Base-by-base conservation (phyloP, 2,329 filamentous ascomycete species). In the Alternaria ethzedia region DNA sequence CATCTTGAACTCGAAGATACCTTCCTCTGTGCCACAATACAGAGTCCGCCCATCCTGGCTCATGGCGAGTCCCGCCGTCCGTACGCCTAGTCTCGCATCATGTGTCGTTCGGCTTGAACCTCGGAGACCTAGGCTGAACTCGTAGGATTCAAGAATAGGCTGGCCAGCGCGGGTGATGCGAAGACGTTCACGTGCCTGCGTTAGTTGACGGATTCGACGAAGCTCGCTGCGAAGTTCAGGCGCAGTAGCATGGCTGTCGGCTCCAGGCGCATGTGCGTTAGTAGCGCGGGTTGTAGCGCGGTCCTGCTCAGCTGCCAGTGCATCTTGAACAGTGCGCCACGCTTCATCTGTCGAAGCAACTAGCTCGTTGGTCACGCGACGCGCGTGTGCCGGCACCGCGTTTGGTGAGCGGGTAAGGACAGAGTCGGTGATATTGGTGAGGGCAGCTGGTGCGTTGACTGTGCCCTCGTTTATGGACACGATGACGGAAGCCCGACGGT, bases 1-100 rank as follows among this genome's bases (percentile, higher is more conserved):
- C 67, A 94, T 85, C 32, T 85, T 86, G 70, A 92, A 88, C 79
- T 94, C 90, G 72, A 92, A 92, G 57, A 94, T 90, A 59, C 91
- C 91, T 69, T 92, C 89, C 74, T 92, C 89, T 32, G 81, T 83
- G 6, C 82, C 82, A 36, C 80, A 83, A 72, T 83, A 85, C 36
- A 85, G 70, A 57, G 71, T 83, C 20, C 81, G 70, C 9, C 83
- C 83, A 70, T 85, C 83, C 25, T 79, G 74, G 72, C 82, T 84
- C 75, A 85, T 82, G 6, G 83, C 83, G 57, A 85, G 67, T 6
- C 83, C 83, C 6, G 83, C 83, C 20, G 83, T 85, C 36, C 82
- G 71, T 21, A 83, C 78, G 2, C 82, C 83, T 41, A 79, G 67
- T 20, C 73, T 70, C 7, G 77, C 72, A 52, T 79, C 73, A 58